Conservation (phyloP, 129 eudicot genomes). For the Silybum marianum region DNA sequence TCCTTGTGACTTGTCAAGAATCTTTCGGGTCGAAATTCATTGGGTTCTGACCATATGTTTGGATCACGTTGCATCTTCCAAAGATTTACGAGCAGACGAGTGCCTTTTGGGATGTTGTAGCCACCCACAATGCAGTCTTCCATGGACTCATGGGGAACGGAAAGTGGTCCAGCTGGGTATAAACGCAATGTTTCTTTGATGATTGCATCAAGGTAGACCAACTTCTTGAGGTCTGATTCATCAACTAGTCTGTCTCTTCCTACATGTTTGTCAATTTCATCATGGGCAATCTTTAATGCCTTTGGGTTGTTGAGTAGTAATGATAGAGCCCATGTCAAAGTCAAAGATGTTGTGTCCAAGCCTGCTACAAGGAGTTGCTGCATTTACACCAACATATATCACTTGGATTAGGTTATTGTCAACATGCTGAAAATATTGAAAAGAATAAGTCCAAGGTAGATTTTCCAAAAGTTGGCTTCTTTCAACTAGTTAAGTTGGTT, state of each 20-base stretch:
- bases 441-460: neutral
- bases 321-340: conserved; percentile 37
- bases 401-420: neutral
- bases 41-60: conserved; percentile 22
- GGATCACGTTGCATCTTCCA: conserved; percentile 36
- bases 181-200: conserved; percentile 37
- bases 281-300: neutral
- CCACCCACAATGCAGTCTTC: conserved; percentile 37
- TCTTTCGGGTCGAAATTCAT: conserved; percentile 34
- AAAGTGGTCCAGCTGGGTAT: conserved; percentile 39
- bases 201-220: conserved; percentile 35
- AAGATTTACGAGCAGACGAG: conserved; percentile 33
- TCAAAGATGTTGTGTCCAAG: conserved; percentile 10
- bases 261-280: conserved; percentile 31
- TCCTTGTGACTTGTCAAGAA: conserved; percentile 30
- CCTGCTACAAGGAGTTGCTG: conserved; percentile 13
- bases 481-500: neutral
- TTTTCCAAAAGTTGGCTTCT: neutral
- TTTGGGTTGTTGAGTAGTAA: conserved; percentile 33
- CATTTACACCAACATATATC: neutral
- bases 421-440: neutral
- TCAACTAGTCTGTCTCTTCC: conserved; percentile 33
- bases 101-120: conserved; percentile 38
- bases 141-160: conserved; percentile 22
- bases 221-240: conserved; percentile 41